Evolutionary conservation across 1,284 basidiomycete genomes (phyloP).

Genomic region (Tilletiaria anomala): DNA sequence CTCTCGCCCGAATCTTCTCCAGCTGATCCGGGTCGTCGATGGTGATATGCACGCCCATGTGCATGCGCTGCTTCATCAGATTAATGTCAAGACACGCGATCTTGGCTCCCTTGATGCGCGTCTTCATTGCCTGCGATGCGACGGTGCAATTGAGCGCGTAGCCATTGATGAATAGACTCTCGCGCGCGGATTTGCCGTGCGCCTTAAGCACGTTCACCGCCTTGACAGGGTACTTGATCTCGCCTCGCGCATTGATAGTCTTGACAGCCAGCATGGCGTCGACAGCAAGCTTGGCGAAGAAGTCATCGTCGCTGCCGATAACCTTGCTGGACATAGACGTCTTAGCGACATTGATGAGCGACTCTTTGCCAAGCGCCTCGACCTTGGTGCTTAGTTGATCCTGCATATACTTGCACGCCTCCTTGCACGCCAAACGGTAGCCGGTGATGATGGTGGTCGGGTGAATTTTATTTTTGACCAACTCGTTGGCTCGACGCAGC

Average conservation of each 20-base stretch:
- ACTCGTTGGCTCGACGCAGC: slow-evolving; percentile 84
- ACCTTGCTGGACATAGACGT: slow-evolving; percentile 99
- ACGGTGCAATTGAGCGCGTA: slow-evolving; percentile 99
- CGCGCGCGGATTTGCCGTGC: slow-evolving; percentile 86
- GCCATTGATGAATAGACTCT: slow-evolving; percentile 86
- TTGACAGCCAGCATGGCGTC: slow-evolving; percentile 97
- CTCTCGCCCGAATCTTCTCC: slow-evolving; percentile 86
- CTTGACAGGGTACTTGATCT: slow-evolving; percentile 98
- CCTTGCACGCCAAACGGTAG: slow-evolving; percentile 88
- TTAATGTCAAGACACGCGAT: slow-evolving; percentile 99
- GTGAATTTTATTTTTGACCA: slow-evolving; percentile 96
- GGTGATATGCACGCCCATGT: slow-evolving; percentile 91
- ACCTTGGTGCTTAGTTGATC: slow-evolving; percentile 94
- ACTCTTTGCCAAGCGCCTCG: slow-evolving; percentile 75
- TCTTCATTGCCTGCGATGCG: slow-evolving; percentile 96
- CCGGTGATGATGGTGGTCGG: slow-evolving; percentile 99
- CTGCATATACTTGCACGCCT: slow-evolving; percentile 96
- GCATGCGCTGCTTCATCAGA: slow-evolving; percentile 91
- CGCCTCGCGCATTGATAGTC: slow-evolving; percentile 83
- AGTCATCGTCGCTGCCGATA: slow-evolving; percentile 81
- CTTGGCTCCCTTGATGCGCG: slow-evolving; percentile 77
- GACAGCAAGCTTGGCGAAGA: slow-evolving; percentile 96
- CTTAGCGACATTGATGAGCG: slow-evolving; percentile 89
- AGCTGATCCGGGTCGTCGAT: slow-evolving; percentile 94
- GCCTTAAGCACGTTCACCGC: slow-evolving; percentile 99